Evolutionary conservation across 257 asterid genomes (phyloP), one percentile per base, ranked within the genome.

Genomic region (Rhazya stricta): DNA sequence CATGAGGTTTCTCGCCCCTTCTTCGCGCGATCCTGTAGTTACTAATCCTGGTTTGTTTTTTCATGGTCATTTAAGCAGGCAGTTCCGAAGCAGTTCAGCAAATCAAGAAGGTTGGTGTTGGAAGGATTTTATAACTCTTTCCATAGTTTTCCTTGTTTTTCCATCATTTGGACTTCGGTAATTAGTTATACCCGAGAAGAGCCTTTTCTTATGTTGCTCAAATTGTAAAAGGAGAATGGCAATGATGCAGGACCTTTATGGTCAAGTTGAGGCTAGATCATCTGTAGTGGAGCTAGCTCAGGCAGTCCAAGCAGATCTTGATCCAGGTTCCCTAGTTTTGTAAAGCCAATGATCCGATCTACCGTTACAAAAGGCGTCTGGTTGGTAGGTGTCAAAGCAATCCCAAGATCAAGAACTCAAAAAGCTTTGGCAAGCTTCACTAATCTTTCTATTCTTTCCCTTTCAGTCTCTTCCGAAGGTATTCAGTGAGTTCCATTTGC

Each of bases 321-420:
- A 77, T 45, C 84, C 12, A 72, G 57, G 42, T 80, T 81, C 76
- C 89, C 89, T 25, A 83, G 88, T 86, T 85, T 85, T 75, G 70
- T 85, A 16, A 87, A 85, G 82, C 84, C 85, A 51, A 83, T 83
- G 88, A 82, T 85, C 77, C 81, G 82, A 76, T 87, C 91, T 30
- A 84, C 83, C 75, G 89, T 85, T 53, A 79, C 81, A 19, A 78
- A 75, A 15, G 86, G 89, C 62, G 81, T 85, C 66, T 87, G 88
- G 88, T 82, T 87, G 85, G 91, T 87, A 85, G 30, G 78, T 42
- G 10, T 21, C 32, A 41, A 11, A 58, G 18, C n/a, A 5, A 51
- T 1, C 18, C 13, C 50, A 25, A 25, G 27, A 12, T 48, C 51
- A 12, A 30, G 76, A 80, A 70, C 6, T 53, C 25, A 23, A n/a